Percentiles rank a stretch among this genome's conserved stretches.
Evolutionary conservation across 208 protist genomes (phyloP).

Genomic region (Leishmania martiniquensis): DNA sequence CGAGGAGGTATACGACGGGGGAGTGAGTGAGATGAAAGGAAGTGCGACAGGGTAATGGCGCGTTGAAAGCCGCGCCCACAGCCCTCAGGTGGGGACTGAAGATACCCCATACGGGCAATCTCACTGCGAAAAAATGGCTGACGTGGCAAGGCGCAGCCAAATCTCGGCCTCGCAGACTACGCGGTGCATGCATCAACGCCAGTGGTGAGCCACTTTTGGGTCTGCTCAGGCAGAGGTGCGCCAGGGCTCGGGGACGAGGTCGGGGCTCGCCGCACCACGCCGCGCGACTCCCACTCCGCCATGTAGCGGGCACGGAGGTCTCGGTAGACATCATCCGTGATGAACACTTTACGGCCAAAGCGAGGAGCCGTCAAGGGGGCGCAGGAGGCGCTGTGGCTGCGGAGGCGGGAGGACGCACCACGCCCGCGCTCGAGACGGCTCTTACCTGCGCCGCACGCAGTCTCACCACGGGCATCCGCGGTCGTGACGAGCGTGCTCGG

Average conservation of each 20-base stretch:
- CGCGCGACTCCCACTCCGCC: conserved; percentile 60
- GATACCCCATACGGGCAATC: not conserved
- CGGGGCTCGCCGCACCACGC: conserved; percentile 41
- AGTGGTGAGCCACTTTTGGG: conserved; percentile 63
- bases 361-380: conserved; percentile 18
- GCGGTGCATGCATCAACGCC: not conserved
- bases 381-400: conserved; percentile 19
- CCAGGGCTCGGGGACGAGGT: conserved; percentile 50
- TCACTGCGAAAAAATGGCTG: not conserved
- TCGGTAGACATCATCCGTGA: conserved; percentile 79
- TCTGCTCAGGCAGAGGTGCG: conserved; percentile 67
- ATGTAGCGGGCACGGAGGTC: conserved; percentile 58
- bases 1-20: not conserved
- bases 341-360: conserved; percentile 79
- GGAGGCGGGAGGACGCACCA: conserved; percentile 1
- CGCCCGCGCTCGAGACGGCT: conserved; percentile 3
- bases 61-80: not conserved
- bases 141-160: not conserved
- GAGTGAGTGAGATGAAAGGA: not conserved
- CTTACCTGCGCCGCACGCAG: not conserved
- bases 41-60: not conserved
- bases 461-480: not conserved
- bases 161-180: not conserved
- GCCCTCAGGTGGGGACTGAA: not conserved
- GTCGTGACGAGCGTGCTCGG: not conserved